Conservation (phyloP, 164 flowering plant species). For the Piper longum region DNA sequence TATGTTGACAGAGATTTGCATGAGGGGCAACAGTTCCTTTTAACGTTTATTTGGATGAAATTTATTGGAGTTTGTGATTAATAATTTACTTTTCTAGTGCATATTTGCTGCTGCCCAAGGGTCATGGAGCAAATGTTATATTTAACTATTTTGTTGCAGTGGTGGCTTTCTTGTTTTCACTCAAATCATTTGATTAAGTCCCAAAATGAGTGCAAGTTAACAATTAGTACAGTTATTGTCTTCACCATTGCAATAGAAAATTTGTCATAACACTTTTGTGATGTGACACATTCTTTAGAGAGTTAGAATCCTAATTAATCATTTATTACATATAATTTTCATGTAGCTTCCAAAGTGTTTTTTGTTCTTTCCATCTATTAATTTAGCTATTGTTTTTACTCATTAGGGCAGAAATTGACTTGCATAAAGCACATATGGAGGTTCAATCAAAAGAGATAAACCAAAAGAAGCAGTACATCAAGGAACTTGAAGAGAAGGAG, state of each 20-base stretch:
- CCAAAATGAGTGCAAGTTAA: not conserved
- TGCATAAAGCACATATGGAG: slow-evolving; percentile 59
- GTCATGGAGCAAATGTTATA: not conserved
- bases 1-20: no score
- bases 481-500: slow-evolving; percentile 85
- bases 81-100: not conserved
- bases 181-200: not conserved
- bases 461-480: slow-evolving; percentile 43
- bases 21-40: no score
- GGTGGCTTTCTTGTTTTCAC: not conserved
- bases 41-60: no score
- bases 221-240: no score
- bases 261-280: no score
- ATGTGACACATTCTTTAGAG: no score
- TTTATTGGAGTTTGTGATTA: not conserved
- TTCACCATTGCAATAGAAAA: not conserved
- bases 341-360: not conserved
- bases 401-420: slow-evolving; percentile 67
- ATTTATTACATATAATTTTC: no score
- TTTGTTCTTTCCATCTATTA: not conserved
- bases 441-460: slow-evolving; percentile 66
- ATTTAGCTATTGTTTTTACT: slow-evolving; percentile 11
- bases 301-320: no score
- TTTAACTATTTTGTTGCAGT: no score
- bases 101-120: not conserved